phyloP scores from a whole-genome alignment of 2,329 filamentous ascomycete species.

The Colletotrichum lupini region DNA sequence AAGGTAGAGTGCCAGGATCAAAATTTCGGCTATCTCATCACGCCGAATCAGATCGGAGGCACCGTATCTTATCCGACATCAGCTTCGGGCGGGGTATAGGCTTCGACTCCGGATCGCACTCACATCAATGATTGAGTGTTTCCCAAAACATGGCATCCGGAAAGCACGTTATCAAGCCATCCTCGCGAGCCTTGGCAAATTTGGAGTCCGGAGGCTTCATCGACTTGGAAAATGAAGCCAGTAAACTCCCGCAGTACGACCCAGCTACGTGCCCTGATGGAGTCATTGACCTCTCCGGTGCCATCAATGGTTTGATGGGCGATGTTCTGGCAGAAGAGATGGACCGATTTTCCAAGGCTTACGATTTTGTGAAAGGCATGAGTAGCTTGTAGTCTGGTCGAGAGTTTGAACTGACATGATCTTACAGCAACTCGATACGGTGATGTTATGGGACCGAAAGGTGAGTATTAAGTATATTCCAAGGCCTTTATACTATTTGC shows the following conservation, averaged over 20 bases:
- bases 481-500: not conserved
- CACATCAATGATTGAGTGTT: not conserved
- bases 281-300: conserved; percentile 20
- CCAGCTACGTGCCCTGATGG: conserved; percentile 2
- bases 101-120: not conserved
- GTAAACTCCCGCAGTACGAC: conserved; percentile 8
- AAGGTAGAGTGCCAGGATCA: not conserved
- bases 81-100: conserved; percentile 5
- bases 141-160: not conserved
- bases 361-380: not conserved
- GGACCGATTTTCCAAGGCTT: not conserved
- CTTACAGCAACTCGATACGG: not conserved
- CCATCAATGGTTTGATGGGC: conserved; percentile 13
- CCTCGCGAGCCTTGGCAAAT: conserved; percentile 10
- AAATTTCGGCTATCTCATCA: not conserved
- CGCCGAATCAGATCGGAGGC: not conserved
- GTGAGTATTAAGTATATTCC: not conserved
- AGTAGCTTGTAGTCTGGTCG: no score
- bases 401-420: not conserved
- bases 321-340: not conserved
- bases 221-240: conserved; percentile 13
- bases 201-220: conserved; percentile 4
- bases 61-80: not conserved
- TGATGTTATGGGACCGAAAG: conserved; percentile 10
- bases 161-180: not conserved